phyloP scores from a whole-genome alignment of 2,329 filamentous ascomycete species.

The Colletotrichum tamarilloi region DNA sequence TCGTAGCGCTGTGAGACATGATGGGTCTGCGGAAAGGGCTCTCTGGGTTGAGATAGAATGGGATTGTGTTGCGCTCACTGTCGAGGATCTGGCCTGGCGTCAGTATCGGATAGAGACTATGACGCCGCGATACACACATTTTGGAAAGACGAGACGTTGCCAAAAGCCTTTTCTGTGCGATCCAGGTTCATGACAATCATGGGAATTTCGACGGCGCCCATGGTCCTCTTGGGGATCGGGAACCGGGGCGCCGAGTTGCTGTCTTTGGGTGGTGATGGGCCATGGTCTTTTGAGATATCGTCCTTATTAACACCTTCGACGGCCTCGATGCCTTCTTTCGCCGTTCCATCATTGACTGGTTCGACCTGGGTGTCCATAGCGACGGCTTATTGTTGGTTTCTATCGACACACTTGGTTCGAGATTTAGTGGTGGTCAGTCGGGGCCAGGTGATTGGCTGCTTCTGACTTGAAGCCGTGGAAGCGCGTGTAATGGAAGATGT shows the following conservation, averaged over 20 bases:
- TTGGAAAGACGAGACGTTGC: constrained; percentile 49
- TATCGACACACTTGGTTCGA: background rate
- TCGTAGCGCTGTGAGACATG: constrained; percentile 78
- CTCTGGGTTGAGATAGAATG: constrained; percentile 82
- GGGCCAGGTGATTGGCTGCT: background rate
- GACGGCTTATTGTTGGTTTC: constrained; percentile 3
- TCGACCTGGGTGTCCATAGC: constrained; percentile 25
- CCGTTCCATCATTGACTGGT: background rate
- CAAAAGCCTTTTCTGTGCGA: constrained; percentile 55
- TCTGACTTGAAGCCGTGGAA: background rate
- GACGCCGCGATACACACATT: constrained; percentile 46
- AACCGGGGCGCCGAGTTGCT: constrained; percentile 41
- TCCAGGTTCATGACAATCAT: constrained; percentile 57
- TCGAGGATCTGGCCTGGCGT: constrained; percentile 54
- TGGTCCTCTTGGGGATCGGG: constrained; percentile 45
- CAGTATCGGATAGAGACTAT: background rate
- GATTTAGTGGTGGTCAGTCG: background rate
- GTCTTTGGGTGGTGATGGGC: background rate
- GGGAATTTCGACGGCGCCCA: constrained; percentile 56
- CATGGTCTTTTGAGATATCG: background rate
- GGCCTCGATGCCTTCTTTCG: background rate
- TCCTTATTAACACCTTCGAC: no score
- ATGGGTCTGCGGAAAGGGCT: constrained; percentile 84
- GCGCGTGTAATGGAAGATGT: background rate
- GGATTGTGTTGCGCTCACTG: constrained; percentile 62